Evolutionary conservation across 306 rosid species (phyloP).

Genomic region (Pterocarpus macrocarpus): DNA sequence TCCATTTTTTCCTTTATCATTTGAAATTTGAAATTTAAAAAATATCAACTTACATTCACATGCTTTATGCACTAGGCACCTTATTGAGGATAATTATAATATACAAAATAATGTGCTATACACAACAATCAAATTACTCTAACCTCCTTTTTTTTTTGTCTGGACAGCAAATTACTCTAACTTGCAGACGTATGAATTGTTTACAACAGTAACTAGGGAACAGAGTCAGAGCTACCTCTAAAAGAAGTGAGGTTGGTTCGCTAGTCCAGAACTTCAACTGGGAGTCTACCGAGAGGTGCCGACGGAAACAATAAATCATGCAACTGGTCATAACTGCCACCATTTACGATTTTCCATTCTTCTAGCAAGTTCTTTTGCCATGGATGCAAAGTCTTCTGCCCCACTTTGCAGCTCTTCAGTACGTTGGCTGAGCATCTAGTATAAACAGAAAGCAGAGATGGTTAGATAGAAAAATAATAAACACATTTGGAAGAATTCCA

Average conservation of each 20-base stretch:
- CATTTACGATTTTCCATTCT: conserved; percentile 91
- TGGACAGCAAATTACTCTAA: neutral
- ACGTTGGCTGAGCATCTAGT: conserved; percentile 67
- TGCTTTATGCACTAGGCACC: neutral
- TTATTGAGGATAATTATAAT: conserved; percentile 32
- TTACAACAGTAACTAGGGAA: conserved; percentile 10
- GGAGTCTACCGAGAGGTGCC: neutral
- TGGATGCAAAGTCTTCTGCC: conserved; percentile 81
- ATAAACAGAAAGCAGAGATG: conserved; percentile 32
- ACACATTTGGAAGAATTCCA: conserved; percentile 25
- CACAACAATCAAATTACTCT: conserved; percentile 30
- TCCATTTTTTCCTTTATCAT: conserved; percentile 2
- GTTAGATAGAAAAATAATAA: conserved; percentile 36
- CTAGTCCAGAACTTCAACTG: conserved; percentile 28
- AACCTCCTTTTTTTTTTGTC: too few species aligned
- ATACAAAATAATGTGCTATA: conserved; percentile 34
- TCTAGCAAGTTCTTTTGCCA: conserved; percentile 81
- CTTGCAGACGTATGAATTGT: neutral
- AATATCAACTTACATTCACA: too few species aligned
- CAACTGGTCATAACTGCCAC: conserved; percentile 77
- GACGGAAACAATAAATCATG: conserved; percentile 27
- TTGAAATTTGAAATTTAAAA: conserved; percentile 5
- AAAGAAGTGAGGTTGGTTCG: conserved; percentile 30
- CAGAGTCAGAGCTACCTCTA: conserved; percentile 37
- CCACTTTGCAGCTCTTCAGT: conserved; percentile 79